A percentile compares a stretch with the other conserved stretches of the same genome.
Evolutionary conservation across 2,329 filamentous ascomycete species (phyloP).

Genomic region (Onygenales sp.): DNA sequence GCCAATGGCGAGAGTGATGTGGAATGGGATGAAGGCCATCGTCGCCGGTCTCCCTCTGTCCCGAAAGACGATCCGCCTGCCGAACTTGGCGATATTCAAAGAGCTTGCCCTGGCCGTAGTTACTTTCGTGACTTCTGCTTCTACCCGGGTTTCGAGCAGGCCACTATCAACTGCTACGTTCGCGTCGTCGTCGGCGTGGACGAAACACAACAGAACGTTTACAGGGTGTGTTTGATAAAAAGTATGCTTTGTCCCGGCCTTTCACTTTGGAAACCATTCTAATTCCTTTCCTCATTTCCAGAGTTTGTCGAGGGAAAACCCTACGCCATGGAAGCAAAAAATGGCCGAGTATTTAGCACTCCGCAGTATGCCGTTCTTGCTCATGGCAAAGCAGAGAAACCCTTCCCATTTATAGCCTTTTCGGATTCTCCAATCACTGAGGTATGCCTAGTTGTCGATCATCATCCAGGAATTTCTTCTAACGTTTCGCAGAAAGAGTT

Average conservation of each 20-base stretch:
- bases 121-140: conserved; percentile 90
- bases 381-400: conserved; percentile 72
- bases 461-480: neutral
- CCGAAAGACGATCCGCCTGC: conserved; percentile 59
- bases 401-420: conserved; percentile 84
- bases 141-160: conserved; percentile 76
- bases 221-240: conserved; percentile 83
- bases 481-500: conserved; percentile 55
- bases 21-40: conserved; percentile 58
- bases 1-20: conserved; percentile 68
- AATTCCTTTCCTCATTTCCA: conserved; percentile 26
- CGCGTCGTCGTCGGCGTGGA: conserved; percentile 77
- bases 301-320: conserved; percentile 70
- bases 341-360: conserved; percentile 62
- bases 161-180: conserved; percentile 74
- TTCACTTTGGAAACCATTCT: conserved; percentile 4
- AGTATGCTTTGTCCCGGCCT: conserved; percentile 39
- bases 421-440: conserved; percentile 82
- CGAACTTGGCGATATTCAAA: conserved; percentile 71
- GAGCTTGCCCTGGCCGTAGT: conserved; percentile 70
- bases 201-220: conserved; percentile 63
- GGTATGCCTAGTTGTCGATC: conserved; percentile 37
- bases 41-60: conserved; percentile 39
- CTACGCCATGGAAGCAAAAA: conserved; percentile 68
- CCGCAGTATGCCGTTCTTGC: conserved; percentile 76